A percentile compares a stretch with the other conserved stretches of the same genome.
Conservation (phyloP, 331 rosid genomes). For the Malus hybrid region DNA sequence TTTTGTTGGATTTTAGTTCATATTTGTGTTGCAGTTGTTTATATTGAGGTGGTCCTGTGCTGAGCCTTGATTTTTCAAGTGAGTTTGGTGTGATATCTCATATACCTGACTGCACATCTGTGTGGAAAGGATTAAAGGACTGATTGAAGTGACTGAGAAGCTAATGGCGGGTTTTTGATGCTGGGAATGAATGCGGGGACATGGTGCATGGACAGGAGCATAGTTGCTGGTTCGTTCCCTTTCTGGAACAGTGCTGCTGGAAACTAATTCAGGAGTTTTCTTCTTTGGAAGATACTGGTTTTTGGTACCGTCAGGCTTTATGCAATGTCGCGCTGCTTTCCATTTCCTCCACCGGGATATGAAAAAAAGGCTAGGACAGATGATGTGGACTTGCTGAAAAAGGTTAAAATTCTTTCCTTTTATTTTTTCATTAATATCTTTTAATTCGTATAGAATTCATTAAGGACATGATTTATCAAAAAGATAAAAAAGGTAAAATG, state of each 20-base stretch:
- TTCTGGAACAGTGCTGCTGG: constrained; percentile 51
- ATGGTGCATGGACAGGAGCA: constrained; percentile 99
- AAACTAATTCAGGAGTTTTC: constrained; percentile 43
- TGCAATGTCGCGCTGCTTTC: constrained; percentile 99
- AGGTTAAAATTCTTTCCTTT: constrained; percentile 52
- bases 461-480: background rate
- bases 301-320: constrained; percentile 42
- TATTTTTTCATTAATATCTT: constrained; percentile 1
- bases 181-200: constrained; percentile 85
- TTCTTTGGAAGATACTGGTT: constrained; percentile 33
- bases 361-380: constrained; percentile 64
- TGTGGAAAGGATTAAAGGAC: background rate
- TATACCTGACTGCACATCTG: background rate
- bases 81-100: constrained; percentile 7
- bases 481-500: background rate
- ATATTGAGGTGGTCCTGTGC: constrained; percentile 10
- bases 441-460: constrained; percentile 13
- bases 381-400: constrained; percentile 50
- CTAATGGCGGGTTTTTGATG: constrained; percentile 32
- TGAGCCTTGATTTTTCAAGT: background rate
- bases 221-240: constrained; percentile 78
- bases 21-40: constrained; percentile 9
- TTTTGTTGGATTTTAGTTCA: constrained; percentile 15
- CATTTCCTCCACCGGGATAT: constrained; percentile 93
- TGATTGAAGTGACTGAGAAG: constrained; percentile 21